Evolutionary conservation across 441 rosid species (phyloP).

Genomic region (Breynia disticha): DNA sequence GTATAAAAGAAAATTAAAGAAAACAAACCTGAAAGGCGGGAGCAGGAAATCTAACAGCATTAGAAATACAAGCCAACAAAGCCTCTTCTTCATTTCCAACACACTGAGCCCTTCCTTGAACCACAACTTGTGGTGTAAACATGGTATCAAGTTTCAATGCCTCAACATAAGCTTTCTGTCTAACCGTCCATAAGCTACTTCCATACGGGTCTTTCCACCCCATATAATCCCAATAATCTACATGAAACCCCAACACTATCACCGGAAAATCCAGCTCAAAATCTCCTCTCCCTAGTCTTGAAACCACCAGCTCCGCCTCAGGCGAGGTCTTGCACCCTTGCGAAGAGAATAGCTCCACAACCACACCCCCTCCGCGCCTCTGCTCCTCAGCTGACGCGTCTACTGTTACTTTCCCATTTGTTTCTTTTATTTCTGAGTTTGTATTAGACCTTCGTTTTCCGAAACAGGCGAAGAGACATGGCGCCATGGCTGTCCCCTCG

Average conservation of each 20-base stretch:
- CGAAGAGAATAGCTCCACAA: slow-evolving; percentile 78
- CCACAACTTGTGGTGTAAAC: slow-evolving; percentile 74
- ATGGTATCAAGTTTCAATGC: slow-evolving; percentile 67
- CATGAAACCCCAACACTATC: slow-evolving; percentile 60
- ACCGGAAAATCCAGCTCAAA: slow-evolving; percentile 50
- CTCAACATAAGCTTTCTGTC: slow-evolving; percentile 83
- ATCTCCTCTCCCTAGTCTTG: slow-evolving; percentile 86
- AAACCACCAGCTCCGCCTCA: slow-evolving; percentile 65
- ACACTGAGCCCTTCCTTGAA: slow-evolving; percentile 60
- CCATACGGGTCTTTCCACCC: slow-evolving; percentile 95
- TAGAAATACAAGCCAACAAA: slow-evolving; percentile 37
- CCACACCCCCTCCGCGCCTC: slow-evolving; percentile 26
- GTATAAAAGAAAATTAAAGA: background rate
- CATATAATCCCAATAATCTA: slow-evolving; percentile 81
- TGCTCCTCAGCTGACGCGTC: slow-evolving; percentile 39
- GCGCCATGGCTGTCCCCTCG: slow-evolving; percentile 29
- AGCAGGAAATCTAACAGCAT: slow-evolving; percentile 60
- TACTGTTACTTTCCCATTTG: slow-evolving; percentile 15
- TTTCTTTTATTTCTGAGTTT: slow-evolving; percentile 11
- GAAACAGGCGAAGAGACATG: slow-evolving; percentile 69
- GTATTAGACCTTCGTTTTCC: slow-evolving; percentile 20
- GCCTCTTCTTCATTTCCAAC: slow-evolving; percentile 54
- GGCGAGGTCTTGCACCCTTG: slow-evolving; percentile 82
- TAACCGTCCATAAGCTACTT: slow-evolving; percentile 66
- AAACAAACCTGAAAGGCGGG: slow-evolving; percentile 46